Percentiles rank a stretch among this genome's conserved stretches.
Conservation (phyloP, 1,139 yeast genomes). For the Eremothecium gossypii region DNA sequence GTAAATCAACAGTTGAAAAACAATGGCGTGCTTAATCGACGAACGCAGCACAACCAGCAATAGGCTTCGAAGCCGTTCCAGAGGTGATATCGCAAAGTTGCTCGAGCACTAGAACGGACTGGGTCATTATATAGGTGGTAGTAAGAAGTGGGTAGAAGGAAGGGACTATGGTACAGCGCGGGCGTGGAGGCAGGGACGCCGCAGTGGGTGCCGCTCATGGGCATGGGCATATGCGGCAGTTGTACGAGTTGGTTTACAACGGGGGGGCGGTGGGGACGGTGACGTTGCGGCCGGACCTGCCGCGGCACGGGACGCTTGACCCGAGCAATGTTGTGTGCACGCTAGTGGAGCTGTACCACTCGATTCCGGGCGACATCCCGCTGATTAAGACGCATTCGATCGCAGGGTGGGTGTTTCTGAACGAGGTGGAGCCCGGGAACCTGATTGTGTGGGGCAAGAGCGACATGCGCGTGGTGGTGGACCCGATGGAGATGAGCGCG, state of each 20-base stretch:
- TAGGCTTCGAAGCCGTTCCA: not conserved
- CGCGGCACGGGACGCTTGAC: constrained; percentile 2
- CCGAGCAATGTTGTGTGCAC: constrained; percentile 4
- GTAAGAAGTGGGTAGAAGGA: not conserved
- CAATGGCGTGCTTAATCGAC: constrained; percentile 1
- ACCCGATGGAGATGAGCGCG: constrained; percentile 1
- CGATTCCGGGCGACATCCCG: constrained; percentile 4
- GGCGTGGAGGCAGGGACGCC: not conserved
- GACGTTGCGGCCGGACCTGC: constrained; percentile 3
- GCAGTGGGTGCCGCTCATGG: constrained; percentile 1
- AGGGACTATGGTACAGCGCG: constrained; percentile 1
- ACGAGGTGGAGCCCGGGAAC: constrained; percentile 4
- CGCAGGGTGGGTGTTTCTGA: constrained; percentile 4
- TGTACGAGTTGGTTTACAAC: constrained; percentile 2
- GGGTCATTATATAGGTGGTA: not conserved
- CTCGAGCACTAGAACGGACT: not conserved
- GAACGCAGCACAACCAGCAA: not conserved
- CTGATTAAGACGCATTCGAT: constrained; percentile 3
- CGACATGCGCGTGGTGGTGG: constrained; percentile 1
- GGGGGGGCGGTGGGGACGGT: constrained; percentile 3
- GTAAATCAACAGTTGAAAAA: constrained; percentile 2
- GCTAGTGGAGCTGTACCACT: constrained; percentile 2
- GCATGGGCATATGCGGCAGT: constrained; percentile 1
- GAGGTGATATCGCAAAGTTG: not conserved
- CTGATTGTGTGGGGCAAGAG: constrained; percentile 2